phyloP scores from a whole-genome alignment of 2,329 filamentous ascomycete genomes.

The Teratosphaeria epicoccoides region DNA sequence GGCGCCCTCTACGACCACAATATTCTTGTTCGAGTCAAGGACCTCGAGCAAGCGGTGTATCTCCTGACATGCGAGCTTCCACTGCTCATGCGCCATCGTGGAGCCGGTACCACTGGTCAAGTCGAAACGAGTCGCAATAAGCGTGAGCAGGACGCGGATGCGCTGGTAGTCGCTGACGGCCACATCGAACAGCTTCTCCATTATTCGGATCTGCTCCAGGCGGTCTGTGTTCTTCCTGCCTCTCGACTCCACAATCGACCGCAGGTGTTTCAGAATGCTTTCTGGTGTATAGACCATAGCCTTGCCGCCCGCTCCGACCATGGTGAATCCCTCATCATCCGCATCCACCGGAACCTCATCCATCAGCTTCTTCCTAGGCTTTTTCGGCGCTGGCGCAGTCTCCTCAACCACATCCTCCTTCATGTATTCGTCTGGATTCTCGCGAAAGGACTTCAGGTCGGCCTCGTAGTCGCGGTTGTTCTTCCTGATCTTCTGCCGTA shows the following conservation, averaged over 20 bases:
- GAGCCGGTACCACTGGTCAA: slow-evolving; percentile 66
- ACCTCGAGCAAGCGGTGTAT: slow-evolving; percentile 66
- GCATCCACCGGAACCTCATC: slow-evolving; percentile 39
- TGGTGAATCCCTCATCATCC: slow-evolving; percentile 80
- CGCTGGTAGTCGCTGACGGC: slow-evolving; percentile 84
- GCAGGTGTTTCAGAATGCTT: slow-evolving; percentile 94
- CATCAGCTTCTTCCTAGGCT: slow-evolving; percentile 40
- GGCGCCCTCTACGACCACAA: slow-evolving; percentile 79
- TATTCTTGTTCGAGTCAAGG: slow-evolving; percentile 67
- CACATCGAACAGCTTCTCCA: slow-evolving; percentile 93
- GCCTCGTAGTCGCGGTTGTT: slow-evolving; percentile 89
- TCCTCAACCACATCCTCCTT: slow-evolving; percentile 70
- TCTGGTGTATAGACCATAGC: slow-evolving; percentile 88
- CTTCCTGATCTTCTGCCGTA: slow-evolving; percentile 98
- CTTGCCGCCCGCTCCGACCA: slow-evolving; percentile 80
- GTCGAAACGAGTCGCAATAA: slow-evolving; percentile 92
- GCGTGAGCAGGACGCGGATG: slow-evolving; percentile 79
- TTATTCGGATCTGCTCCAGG: slow-evolving; percentile 84
- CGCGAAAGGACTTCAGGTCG: slow-evolving; percentile 78
- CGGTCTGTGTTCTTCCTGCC: slow-evolving; percentile 99
- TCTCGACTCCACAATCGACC: slow-evolving; percentile 85
- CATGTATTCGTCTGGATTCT: slow-evolving; percentile 80
- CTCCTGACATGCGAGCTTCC: slow-evolving; percentile 89
- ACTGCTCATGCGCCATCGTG: slow-evolving; percentile 91
- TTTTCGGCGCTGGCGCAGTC: slow-evolving; percentile 43